A percentile compares a stretch with the other conserved stretches of the same genome.
Conservation (phyloP, 179 eudicot species). For the Drosera spatulata region DNA sequence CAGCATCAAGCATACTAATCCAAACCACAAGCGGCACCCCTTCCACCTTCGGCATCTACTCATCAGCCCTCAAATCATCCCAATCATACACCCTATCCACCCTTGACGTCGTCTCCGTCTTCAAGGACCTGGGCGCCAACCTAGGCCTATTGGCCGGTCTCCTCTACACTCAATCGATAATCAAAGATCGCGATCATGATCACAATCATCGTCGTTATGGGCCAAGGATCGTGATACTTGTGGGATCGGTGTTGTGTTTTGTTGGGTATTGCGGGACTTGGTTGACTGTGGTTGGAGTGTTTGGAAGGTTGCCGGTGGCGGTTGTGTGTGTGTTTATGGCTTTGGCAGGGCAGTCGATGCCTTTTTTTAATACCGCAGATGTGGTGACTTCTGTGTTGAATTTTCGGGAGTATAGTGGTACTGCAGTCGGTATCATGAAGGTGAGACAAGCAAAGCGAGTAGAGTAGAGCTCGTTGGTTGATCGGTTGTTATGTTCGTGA, state of each 20-base stretch:
- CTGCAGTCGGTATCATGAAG: slow-evolving; percentile 96
- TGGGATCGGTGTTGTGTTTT: slow-evolving; percentile 61
- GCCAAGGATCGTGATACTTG: slow-evolving; percentile 54
- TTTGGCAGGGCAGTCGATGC: slow-evolving; percentile 61
- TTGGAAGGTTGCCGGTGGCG: slow-evolving; percentile 43
- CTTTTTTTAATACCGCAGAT: slow-evolving; percentile 74
- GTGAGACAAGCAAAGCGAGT: slow-evolving; percentile 13
- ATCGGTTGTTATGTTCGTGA: no score
- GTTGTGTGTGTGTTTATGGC: slow-evolving; percentile 54
- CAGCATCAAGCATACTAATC: slow-evolving; percentile 30
- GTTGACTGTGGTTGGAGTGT: slow-evolving; percentile 45
- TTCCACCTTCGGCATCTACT: slow-evolving; percentile 35
- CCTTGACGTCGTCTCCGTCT: slow-evolving; percentile 32
- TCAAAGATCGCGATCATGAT: no score
- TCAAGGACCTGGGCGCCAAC: slow-evolving; percentile 39
- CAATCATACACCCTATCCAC: slow-evolving; percentile 31
- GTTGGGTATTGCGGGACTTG: slow-evolving; percentile 64
- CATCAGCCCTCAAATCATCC: slow-evolving; percentile 29
- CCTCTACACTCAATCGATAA: slow-evolving; percentile 12
- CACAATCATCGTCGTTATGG: slow-evolving; percentile 23
- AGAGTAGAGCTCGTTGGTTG: no score
- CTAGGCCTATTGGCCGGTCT: slow-evolving; percentile 31
- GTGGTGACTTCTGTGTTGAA: slow-evolving; percentile 85
- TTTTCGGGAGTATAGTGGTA: slow-evolving; percentile 62
- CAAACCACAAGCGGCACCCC: slow-evolving; percentile 38